phyloP scores from a whole-genome alignment of 108 stramenopile genomes.

The Bacterosira constricta region DNA sequence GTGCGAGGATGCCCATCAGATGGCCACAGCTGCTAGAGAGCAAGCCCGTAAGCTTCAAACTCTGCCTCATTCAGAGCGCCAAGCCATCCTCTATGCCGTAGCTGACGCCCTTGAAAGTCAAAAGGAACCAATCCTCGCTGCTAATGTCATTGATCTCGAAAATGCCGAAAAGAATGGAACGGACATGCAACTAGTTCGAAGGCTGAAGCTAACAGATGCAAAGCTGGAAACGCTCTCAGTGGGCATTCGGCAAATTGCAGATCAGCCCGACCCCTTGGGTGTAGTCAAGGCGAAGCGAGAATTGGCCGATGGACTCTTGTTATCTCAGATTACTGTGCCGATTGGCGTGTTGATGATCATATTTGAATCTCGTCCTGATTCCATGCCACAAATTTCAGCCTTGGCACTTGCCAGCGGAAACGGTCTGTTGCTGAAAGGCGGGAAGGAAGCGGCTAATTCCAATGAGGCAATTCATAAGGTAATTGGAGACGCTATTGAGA shows the following conservation, averaged over 20 bases:
- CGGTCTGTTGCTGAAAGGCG: constrained; percentile 96
- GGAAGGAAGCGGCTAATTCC: constrained; percentile 92
- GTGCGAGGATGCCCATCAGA: constrained; percentile 62
- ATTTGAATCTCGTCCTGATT: constrained; percentile 97
- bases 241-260: constrained; percentile 83
- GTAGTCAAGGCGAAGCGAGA: constrained; percentile 81
- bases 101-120: constrained; percentile 66
- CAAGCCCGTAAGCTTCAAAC: constrained; percentile 81
- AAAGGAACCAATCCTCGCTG: constrained; percentile 70
- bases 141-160: constrained; percentile 84
- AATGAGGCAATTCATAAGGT: constrained; percentile 87
- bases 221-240: constrained; percentile 86
- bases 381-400: constrained; percentile 96
- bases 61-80: constrained; percentile 63
- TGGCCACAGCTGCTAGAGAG: constrained; percentile 62
- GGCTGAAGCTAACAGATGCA: constrained; percentile 87
- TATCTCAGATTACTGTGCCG: constrained; percentile 91
- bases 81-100: constrained; percentile 78
- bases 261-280: constrained; percentile 70
- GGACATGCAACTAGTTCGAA: constrained; percentile 62
- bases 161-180: constrained; percentile 76
- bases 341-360: constrained; percentile 98
- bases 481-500: constrained; percentile 87
- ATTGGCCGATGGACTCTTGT: constrained; percentile 84
- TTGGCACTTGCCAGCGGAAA: constrained; percentile 94